phyloP scores from a whole-genome alignment of 2,329 filamentous ascomycete genomes.

The Cryphonectria nitschkei region DNA sequence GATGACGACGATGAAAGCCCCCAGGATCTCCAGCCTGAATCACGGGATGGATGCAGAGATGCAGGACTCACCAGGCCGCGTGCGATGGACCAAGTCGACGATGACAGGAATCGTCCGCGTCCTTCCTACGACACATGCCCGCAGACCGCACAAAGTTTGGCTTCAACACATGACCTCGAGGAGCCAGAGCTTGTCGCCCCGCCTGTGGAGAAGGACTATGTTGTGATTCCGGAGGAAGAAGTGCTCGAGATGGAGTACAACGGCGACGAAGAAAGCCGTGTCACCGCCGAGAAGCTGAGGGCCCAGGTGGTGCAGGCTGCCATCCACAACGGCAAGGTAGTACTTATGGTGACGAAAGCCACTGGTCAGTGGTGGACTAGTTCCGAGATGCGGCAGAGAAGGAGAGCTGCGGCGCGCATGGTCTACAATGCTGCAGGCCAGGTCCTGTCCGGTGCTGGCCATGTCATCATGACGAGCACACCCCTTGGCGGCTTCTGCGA shows the following conservation, averaged over 20 bases:
- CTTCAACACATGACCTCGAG: slow-evolving; percentile 1
- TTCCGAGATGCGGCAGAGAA: slow-evolving; percentile 25
- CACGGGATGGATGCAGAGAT: too few species aligned
- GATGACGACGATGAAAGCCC: background rate
- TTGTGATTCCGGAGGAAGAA: slow-evolving; percentile 25
- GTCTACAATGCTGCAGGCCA: slow-evolving; percentile 21
- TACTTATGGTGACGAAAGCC: slow-evolving; percentile 25
- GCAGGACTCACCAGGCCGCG: too few species aligned
- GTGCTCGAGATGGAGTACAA: slow-evolving; percentile 22
- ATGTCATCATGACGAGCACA: slow-evolving; percentile 27
- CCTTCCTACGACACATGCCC: background rate
- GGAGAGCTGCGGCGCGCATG: slow-evolving; percentile 20
- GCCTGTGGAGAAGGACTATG: slow-evolving; percentile 7
- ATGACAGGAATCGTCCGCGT: background rate
- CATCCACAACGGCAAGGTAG: slow-evolving; percentile 23
- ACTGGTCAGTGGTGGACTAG: slow-evolving; percentile 27
- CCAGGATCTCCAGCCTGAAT: background rate
- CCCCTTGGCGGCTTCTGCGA: slow-evolving; percentile 23
- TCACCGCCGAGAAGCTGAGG: slow-evolving; percentile 25
- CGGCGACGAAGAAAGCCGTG: slow-evolving; percentile 24
- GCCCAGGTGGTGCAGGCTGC: slow-evolving; percentile 22
- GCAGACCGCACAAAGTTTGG: background rate
- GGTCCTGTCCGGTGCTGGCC: slow-evolving; percentile 21
- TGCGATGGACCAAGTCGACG: background rate
- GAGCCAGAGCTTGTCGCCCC: background rate